Percentiles rank a stretch among this genome's conserved stretches.
Conservation (phyloP, 768 basidiomycete species). For the Suillus tomentosus region DNA sequence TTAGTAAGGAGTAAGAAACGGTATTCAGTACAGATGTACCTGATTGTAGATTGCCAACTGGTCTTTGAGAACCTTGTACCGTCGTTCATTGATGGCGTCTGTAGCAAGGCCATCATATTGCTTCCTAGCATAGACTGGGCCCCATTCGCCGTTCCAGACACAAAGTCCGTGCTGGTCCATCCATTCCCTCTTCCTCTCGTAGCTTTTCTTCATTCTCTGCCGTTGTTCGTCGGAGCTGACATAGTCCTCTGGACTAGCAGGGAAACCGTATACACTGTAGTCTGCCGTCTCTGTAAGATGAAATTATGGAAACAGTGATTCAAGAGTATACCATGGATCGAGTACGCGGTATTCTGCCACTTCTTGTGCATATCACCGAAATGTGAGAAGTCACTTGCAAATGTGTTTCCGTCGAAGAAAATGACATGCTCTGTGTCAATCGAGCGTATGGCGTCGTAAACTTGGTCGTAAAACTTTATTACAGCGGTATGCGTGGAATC, state of each 20-base stretch:
- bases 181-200: conserved; percentile 76
- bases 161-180: conserved; percentile 67
- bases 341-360: conserved; percentile 74
- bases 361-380: conserved; percentile 63
- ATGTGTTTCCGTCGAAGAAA: conserved; percentile 86
- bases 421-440: conserved; percentile 72
- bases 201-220: conserved; percentile 53
- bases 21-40: conserved; percentile 30
- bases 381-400: conserved; percentile 75
- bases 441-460: conserved; percentile 69
- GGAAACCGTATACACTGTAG: conserved; percentile 63
- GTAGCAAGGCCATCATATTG: conserved; percentile 60
- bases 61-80: conserved; percentile 70
- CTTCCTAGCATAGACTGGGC: conserved; percentile 74
- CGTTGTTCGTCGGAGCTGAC: conserved; percentile 54
- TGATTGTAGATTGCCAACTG: conserved; percentile 74
- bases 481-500: conserved; percentile 68
- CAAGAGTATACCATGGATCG: conserved; percentile 61
- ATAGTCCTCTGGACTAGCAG: conserved; percentile 56
- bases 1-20: neutral
- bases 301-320: neutral
- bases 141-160: conserved; percentile 85
- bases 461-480: conserved; percentile 64
- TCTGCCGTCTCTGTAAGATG: conserved; percentile 16
- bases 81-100: conserved; percentile 62